Evolutionary conservation across 2,329 filamentous ascomycete genomes (phyloP).

Genomic region (Zelopaecilomyces penicillatus): DNA sequence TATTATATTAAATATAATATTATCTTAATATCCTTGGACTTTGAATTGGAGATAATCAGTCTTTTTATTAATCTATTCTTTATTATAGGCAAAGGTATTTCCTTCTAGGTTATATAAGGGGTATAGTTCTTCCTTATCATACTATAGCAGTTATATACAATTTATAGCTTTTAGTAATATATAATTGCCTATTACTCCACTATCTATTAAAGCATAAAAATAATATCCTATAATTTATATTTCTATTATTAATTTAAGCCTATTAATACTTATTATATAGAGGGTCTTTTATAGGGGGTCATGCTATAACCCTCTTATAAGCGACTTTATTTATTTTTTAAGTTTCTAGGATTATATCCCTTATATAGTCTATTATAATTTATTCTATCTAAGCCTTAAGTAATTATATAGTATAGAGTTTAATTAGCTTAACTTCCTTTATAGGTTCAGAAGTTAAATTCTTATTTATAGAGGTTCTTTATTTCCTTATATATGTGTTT

Average conservation of each 20-base stretch:
- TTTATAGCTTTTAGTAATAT: conserved; percentile 2
- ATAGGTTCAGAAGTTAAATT: too few relatives aligned
- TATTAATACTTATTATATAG: too few relatives aligned
- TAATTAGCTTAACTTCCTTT: too few relatives aligned
- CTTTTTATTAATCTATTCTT: neutral
- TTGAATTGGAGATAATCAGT: neutral
- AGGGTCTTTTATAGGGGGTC: too few relatives aligned
- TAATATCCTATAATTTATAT: neutral
- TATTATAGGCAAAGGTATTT: neutral
- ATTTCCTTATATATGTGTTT: too few relatives aligned
- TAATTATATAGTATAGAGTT: too few relatives aligned
- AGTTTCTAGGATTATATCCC: too few relatives aligned
- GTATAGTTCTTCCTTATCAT: neutral
- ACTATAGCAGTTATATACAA: conserved; percentile 1
- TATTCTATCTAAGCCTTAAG: too few relatives aligned
- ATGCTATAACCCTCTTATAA: too few relatives aligned
- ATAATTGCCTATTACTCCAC: conserved; percentile 3
- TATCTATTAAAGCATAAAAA: conserved; percentile 1
- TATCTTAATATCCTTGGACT: neutral
- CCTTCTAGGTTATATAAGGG: neutral
- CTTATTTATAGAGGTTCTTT: too few relatives aligned
- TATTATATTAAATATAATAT: conserved; percentile 1
- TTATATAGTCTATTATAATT: too few relatives aligned
- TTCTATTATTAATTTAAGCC: neutral
- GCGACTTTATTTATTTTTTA: too few relatives aligned